These are phyloP conservation scores for Aspergillus hiratsukae DNA, from an alignment of 2,329 filamentous ascomycete genomes.

Conservation along the genomic window DNA sequence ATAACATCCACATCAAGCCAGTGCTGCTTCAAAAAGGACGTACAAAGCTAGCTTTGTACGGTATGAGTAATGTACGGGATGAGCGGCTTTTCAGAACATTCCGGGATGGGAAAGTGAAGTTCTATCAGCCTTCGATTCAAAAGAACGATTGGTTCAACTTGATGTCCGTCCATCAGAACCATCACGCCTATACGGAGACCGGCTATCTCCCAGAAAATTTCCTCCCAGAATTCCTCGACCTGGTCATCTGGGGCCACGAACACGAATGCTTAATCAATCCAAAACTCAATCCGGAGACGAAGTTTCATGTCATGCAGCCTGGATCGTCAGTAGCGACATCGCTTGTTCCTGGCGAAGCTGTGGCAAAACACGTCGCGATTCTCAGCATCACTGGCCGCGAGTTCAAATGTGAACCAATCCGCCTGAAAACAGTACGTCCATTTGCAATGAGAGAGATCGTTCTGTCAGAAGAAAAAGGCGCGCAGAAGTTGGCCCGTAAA, in stretches of 20 bases:
- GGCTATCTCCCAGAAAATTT: constrained; percentile 94
- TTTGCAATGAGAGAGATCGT: constrained; percentile 83
- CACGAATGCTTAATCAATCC: constrained; percentile 94
- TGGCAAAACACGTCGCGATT: constrained; percentile 84
- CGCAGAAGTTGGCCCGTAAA: constrained; percentile 72
- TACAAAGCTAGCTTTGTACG: constrained; percentile 90
- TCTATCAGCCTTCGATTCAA: constrained; percentile 77
- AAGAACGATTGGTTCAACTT: constrained; percentile 93
- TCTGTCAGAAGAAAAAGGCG: constrained; percentile 68
- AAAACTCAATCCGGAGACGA: constrained; percentile 73
- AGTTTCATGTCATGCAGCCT: constrained; percentile 94
- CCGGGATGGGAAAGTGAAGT: constrained; percentile 86
- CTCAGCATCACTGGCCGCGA: constrained; percentile 77
- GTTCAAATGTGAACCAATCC: constrained; percentile 74
- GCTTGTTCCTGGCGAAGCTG: constrained; percentile 81
- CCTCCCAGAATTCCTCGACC: constrained; percentile 82
- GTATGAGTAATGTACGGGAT: constrained; percentile 92
- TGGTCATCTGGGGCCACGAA: constrained; percentile 96
- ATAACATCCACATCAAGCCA: constrained; percentile 89
- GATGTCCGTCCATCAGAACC: constrained; percentile 93
- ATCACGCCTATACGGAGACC: constrained; percentile 84
- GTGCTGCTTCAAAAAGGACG: constrained; percentile 87
- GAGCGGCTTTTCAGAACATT: constrained; percentile 94
- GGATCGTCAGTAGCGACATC: constrained; percentile 96
- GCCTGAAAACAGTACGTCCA: constrained; percentile 81